These are phyloP conservation scores for Benincasa hispida DNA, from an alignment of 306 rosid species.

Conservation along the genomic window DNA sequence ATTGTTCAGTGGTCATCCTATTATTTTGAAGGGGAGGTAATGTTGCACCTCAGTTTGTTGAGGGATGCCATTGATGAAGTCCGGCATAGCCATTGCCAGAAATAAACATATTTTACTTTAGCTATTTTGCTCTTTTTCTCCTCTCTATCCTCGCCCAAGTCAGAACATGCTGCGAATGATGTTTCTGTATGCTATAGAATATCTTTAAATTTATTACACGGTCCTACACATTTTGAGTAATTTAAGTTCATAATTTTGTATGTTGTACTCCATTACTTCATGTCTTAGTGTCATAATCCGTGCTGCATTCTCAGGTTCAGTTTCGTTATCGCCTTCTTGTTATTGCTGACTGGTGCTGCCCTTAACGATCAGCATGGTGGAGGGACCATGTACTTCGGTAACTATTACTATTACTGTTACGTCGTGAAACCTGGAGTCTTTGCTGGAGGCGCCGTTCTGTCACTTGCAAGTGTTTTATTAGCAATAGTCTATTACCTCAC, in stretches of 20 bases:
- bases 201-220: not conserved
- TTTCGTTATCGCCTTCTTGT: conserved; percentile 54
- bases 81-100: not conserved
- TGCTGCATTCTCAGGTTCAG: conserved; percentile 49
- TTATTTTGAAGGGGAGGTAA: not conserved
- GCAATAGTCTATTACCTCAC: conserved; percentile 53
- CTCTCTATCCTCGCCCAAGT: not conserved
- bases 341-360: conserved; percentile 66
- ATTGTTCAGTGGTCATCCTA: not conserved
- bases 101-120: not conserved
- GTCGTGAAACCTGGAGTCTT: conserved; percentile 85
- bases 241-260: not conserved
- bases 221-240: not conserved
- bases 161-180: not conserved
- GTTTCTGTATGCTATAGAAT: not conserved
- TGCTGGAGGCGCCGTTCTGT: conserved; percentile 51
- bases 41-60: not conserved
- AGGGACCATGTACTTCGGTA: conserved; percentile 54
- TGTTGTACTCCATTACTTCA: not conserved
- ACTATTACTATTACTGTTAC: conserved; percentile 51
- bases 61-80: not conserved
- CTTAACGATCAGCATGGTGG: conserved; percentile 53
- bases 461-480: conserved; percentile 50
- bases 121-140: not conserved
- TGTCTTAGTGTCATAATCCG: not conserved